A percentile compares a stretch with the other conserved stretches of the same genome.
Evolutionary conservation across 805 yeast genomes (phyloP).

Genomic region (Saturnispora dispora): DNA sequence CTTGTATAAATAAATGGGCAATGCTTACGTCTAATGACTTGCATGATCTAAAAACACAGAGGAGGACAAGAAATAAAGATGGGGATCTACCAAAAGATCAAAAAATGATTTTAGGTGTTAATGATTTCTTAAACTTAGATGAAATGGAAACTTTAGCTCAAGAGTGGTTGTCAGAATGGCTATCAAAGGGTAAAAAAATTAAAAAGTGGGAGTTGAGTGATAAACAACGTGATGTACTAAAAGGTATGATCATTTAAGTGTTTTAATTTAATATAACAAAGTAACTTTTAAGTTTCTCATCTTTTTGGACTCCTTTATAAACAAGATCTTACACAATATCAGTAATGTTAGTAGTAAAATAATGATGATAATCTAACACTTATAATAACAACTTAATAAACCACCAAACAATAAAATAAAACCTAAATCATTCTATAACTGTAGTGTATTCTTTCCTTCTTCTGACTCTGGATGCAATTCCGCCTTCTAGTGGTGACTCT

Average conservation of each 20-base stretch:
- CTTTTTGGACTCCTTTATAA: background rate
- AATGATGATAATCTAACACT: background rate
- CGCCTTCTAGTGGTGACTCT: conserved; percentile 19
- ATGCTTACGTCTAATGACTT: conserved; percentile 22
- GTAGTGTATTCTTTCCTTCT: conserved; percentile 15
- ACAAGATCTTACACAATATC: background rate
- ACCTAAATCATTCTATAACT: background rate
- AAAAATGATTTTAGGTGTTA: conserved; percentile 9
- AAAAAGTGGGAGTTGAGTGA: conserved; percentile 21
- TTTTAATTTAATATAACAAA: background rate
- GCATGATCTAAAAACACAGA: background rate
- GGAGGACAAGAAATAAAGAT: background rate
- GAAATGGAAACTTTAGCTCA: conserved; percentile 21
- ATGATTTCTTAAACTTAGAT: conserved; percentile 22
- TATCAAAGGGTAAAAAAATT: conserved; percentile 16
- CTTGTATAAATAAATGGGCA: conserved; percentile 47
- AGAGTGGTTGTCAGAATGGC: conserved; percentile 17
- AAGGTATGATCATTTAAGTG: background rate
- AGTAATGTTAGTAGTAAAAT: background rate
- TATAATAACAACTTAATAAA: background rate
- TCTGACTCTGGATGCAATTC: conserved; percentile 27
- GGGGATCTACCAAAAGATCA: conserved; percentile 1
- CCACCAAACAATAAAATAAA: background rate
- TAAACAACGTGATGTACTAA: conserved; percentile 13
- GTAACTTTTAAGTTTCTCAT: background rate